phyloP scores from a whole-genome alignment of 192 early-diverging fungal genomes.

The Geosiphon pyriformis region DNA sequence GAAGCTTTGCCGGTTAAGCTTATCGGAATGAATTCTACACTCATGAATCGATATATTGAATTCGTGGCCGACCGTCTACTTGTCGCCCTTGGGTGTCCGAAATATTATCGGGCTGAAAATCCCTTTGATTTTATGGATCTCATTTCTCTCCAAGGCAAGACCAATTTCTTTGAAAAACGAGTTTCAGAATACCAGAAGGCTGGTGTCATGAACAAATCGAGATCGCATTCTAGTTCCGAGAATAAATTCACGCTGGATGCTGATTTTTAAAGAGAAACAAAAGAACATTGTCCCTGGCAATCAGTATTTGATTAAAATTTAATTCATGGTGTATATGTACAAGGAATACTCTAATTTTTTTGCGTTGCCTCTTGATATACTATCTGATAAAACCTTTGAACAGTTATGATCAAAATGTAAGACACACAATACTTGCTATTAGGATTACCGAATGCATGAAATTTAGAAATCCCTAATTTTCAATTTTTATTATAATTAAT shows the following conservation, averaged over 20 bases:
- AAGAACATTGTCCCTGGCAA: no score
- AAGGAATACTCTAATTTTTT: no score
- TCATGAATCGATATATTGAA: slow-evolving; percentile 98
- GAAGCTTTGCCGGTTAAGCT: slow-evolving; percentile 87
- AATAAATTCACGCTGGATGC: slow-evolving; percentile 76
- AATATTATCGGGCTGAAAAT: slow-evolving; percentile 81
- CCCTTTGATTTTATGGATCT: slow-evolving; percentile 99
- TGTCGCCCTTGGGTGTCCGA: slow-evolving; percentile 80
- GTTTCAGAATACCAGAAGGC: slow-evolving; percentile 95
- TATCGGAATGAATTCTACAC: slow-evolving; percentile 93
- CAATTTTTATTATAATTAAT: no score
- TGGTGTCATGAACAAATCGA: slow-evolving; percentile 64
- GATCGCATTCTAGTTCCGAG: slow-evolving; percentile 40
- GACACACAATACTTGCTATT: no score
- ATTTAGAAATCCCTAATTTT: no score
- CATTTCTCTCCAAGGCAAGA: slow-evolving; percentile 97
- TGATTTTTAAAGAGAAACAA: slow-evolving; percentile 63
- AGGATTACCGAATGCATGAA: no score
- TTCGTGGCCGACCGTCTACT: slow-evolving; percentile 96
- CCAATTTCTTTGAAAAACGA: slow-evolving; percentile 98
- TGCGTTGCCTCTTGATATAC: no score
- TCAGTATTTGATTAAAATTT: no score
- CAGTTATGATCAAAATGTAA: no score
- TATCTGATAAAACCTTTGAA: no score
- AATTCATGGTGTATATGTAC: no score